Evolutionary conservation across 192 early-diverging fungal species (phyloP), one percentile per base, ranked within the genome.

Genomic region (Geranomyces michiganensis): DNA sequence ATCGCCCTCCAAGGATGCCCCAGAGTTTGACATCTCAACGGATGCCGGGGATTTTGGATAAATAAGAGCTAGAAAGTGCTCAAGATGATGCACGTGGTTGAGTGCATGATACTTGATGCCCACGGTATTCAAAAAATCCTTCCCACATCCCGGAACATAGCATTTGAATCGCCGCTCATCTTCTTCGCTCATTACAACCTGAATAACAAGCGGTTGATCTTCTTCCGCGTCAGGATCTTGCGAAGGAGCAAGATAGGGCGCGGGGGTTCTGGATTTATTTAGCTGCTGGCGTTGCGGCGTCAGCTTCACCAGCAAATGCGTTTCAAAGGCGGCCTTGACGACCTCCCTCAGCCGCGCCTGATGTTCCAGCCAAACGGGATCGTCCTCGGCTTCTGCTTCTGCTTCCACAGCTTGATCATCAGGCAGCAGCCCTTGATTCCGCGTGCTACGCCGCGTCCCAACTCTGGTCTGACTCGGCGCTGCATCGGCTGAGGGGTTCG

Each of bases 31-130:
- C 58, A 27, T 27, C 5, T 55, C 51, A 27, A 6, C 51, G 3
- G 51, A 15, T 27, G 6, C 21, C 51, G 19, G 6, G 15, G 21
- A 4, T 24, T 33, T 60, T 6, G 73, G 73, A 48, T 31, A 74
- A 17, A 66, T 58, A 58, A 65, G 68, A 14, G 17, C 17, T 19
- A 74, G 61, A 49, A 74, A 62, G 32, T 67, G 65, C 22, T 68
- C n/a, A 27, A 68, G 31, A 7, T 74, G 65, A 36, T 74, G 73
- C 6, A 61, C 31, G 45, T 74, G 60, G n/a, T 67, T 67, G 6
- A 17, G 9, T 14, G 29, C 1, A 27, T 74, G 73, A 30, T 74
- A 74, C 32, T 46, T 33, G 15, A 68, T 24, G 10, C 73, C 73
- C 22, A 44, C 31, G 15, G 68, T 22, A 48, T 67, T 74, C 19